Evolutionary conservation across 2,329 filamentous ascomycete genomes (phyloP), one percentile per base, ranked within the genome.

Genomic region (Trichoderma koningiopsis): DNA sequence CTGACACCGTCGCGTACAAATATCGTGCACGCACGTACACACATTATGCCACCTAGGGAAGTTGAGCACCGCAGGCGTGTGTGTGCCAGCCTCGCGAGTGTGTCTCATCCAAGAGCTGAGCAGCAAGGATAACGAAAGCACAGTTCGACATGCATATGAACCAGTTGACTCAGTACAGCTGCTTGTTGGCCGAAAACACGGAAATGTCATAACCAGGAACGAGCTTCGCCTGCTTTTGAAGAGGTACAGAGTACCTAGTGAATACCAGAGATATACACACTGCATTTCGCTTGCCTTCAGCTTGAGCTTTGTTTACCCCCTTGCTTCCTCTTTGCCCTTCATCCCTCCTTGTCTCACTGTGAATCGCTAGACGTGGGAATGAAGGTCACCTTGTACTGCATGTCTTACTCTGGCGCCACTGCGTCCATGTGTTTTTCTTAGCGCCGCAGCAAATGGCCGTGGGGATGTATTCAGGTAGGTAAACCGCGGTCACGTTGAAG

Each of bases 381-480:
- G 47, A 16, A 27, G 27, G n/a, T n/a, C 16, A n/a, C 31, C 59
- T 69, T 59, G 64, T 70, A 49, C 57, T 55, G 52, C 53, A 22
- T 33, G 47, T 63, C 57, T 57, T 53, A 35, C 60, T 59, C 56
- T 60, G 24, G 59, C 59, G 64, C 69, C 52, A 64, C 65, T 53
- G 24, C 16, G 67, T 22, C 55, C 40, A 67, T 67, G 53, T 67
- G 53, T 49, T 66, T 33, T 66, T 57, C 22, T 62, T 55, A 58
- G 43, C 65, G 64, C 58, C 31, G 64, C 57, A 59, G 58, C 64
- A 70, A 64, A 70, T 63, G 69, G 69, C 35, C 8, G 19, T 24
- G 22, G 24, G 19, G 16, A 47, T 29, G 4, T n/a, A 47, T 11
- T 22, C 13, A 3, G n/a, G 62, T 24, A 16, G n/a, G 52, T 24